phyloP scores from a whole-genome alignment of 352 stramenopile genomes.

The Globisporangium irregulare region DNA sequence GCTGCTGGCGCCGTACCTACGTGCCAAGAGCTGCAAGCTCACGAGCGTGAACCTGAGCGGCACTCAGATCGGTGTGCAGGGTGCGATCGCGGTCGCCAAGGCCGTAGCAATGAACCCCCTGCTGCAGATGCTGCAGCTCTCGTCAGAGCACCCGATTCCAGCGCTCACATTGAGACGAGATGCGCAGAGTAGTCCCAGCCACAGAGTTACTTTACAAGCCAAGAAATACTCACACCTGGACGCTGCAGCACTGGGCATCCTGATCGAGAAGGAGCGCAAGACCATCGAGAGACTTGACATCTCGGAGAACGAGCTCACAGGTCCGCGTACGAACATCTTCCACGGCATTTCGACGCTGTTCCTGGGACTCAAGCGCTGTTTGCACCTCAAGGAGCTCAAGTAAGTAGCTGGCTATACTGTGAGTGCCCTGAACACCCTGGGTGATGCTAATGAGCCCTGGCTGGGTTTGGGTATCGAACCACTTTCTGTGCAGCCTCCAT shows the following conservation, averaged over 20 bases:
- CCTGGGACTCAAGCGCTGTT: conserved; percentile 40
- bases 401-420: conserved; percentile 20
- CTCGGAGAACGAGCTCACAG: conserved; percentile 52
- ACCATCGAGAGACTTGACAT: conserved; percentile 43
- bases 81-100: conserved; percentile 31
- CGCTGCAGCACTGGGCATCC: conserved; percentile 43
- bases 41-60: conserved; percentile 38
- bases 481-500: conserved; percentile 25
- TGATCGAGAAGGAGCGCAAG: conserved; percentile 54
- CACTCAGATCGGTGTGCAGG: conserved; percentile 53
- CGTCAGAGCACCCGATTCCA: conserved; percentile 24
- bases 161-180: conserved; percentile 31
- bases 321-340: conserved; percentile 44
- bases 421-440: neutral
- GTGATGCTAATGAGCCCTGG: neutral
- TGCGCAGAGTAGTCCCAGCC: conserved; percentile 23
- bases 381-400: conserved; percentile 52
- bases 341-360: conserved; percentile 51
- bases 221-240: conserved; percentile 59
- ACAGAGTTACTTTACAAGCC: conserved; percentile 22
- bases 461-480: neutral
- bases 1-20: conserved; percentile 51
- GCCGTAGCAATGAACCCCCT: conserved; percentile 29
- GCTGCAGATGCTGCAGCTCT: conserved; percentile 57
- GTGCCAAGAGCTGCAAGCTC: conserved; percentile 49